Percentiles rank a stretch among this genome's conserved stretches.
Evolutionary conservation across 2,329 filamentous ascomycete species (phyloP).

Genomic region (Tolypocladium cylindrosporum): DNA sequence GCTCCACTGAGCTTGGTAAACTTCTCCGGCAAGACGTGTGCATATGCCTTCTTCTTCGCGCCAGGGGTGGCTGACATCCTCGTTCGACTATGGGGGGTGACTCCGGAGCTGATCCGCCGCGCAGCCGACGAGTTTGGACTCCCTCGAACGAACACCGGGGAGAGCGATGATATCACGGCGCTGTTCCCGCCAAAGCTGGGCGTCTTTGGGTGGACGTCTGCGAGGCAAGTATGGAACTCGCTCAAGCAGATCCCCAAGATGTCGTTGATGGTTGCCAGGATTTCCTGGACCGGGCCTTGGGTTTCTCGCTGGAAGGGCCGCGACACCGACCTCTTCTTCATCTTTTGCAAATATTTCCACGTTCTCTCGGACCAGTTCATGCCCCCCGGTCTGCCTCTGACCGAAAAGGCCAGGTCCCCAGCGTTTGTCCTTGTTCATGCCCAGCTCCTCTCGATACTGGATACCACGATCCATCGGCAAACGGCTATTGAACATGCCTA

Average conservation of each 20-base stretch:
- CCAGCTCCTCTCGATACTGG: conserved; percentile 68
- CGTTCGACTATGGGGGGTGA: conserved; percentile 69
- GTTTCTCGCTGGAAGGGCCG: conserved; percentile 74
- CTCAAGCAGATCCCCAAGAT: conserved; percentile 56
- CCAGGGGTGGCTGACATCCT: conserved; percentile 78
- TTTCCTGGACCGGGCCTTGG: conserved; percentile 84
- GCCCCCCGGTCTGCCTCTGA: conserved; percentile 40
- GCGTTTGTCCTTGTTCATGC: conserved; percentile 74
- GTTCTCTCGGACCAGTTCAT: conserved; percentile 67
- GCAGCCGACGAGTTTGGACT: conserved; percentile 61
- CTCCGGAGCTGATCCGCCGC: conserved; percentile 58
- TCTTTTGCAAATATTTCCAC: conserved; percentile 84
- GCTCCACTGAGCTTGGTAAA: conserved; percentile 58
- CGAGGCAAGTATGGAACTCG: conserved; percentile 36
- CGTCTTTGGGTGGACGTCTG: conserved; percentile 45
- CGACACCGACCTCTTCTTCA: conserved; percentile 84
- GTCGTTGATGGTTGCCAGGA: conserved; percentile 58
- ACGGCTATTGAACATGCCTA: conserved; percentile 37
- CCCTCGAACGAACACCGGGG: conserved; percentile 41
- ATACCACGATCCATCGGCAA: conserved; percentile 76
- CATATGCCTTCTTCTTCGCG: conserved; percentile 89
- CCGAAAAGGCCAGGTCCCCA: conserved; percentile 55
- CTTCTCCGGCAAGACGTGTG: conserved; percentile 83
- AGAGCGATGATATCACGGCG: conserved; percentile 55
- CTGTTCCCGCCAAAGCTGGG: conserved; percentile 60